These are phyloP conservation scores for Nepenthes alata DNA, from an alignment of 179 eudicot species.

Conservation along the genomic window DNA sequence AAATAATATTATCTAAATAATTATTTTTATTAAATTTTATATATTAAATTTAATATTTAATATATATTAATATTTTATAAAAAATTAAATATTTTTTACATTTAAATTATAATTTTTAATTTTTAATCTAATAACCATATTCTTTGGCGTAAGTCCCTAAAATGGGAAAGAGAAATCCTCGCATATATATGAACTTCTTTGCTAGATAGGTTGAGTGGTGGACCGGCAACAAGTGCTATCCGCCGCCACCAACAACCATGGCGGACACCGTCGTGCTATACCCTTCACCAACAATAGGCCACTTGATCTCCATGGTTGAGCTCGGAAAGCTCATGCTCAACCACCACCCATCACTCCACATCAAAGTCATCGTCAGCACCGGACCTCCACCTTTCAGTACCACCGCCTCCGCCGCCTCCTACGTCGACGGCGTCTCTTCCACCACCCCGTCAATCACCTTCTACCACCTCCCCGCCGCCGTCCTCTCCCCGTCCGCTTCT, in stretches of 20 bases:
- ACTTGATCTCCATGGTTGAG: constrained; percentile 29
- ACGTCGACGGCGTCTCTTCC: constrained; percentile 18
- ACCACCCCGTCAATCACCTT: constrained; percentile 28
- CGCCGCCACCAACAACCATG: neutral
- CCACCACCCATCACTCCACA: constrained; percentile 15
- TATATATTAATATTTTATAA: too few species aligned
- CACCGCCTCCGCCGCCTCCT: constrained; percentile 14
- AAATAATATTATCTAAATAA: too few species aligned
- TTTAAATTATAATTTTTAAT: too few species aligned
- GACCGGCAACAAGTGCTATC: too few species aligned
- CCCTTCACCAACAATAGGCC: constrained; percentile 33
- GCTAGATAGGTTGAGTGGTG: too few species aligned
- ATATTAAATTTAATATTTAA: too few species aligned
- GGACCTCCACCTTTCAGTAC: constrained; percentile 2
- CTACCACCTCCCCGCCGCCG: constrained; percentile 18
- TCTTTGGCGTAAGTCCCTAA: too few species aligned
- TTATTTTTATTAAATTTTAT: too few species aligned
- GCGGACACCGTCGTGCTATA: constrained; percentile 21
- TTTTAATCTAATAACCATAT: too few species aligned
- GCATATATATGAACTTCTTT: too few species aligned
- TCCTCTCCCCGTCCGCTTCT: constrained; percentile 8
- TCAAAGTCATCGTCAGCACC: constrained; percentile 15
- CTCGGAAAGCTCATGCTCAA: constrained; percentile 25
- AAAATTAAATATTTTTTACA: too few species aligned
- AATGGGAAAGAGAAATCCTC: too few species aligned